Conservation (phyloP, 129 eudicot genomes). For the Lonicera japonica region DNA sequence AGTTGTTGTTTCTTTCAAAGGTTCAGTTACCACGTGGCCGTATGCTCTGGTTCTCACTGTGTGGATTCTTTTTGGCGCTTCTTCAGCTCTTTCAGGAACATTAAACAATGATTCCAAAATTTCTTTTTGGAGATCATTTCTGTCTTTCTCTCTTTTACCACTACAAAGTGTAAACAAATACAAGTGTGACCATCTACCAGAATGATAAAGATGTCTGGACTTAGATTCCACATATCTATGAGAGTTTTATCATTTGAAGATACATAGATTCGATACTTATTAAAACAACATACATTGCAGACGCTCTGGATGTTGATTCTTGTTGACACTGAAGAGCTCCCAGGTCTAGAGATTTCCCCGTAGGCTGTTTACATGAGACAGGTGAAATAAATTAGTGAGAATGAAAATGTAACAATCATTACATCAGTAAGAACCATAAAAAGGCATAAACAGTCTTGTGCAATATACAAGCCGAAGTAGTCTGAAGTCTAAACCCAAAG, state of each 20-base stretch:
- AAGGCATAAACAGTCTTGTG: too few relatives aligned
- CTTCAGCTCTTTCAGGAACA: constrained; percentile 40
- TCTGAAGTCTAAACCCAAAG: too few relatives aligned
- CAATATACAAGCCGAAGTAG: too few relatives aligned
- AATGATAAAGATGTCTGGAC: too few relatives aligned
- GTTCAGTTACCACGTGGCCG: constrained; percentile 47
- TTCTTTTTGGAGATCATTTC: constrained; percentile 45
- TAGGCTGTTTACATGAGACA: constrained; percentile 18
- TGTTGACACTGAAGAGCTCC: too few relatives aligned
- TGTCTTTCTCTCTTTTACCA: constrained; percentile 11
- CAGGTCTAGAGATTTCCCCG: constrained; percentile 3
- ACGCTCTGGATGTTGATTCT: too few relatives aligned
- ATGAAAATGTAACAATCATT: constrained; percentile 3
- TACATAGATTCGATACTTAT: too few relatives aligned
- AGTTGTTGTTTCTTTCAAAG: constrained; percentile 32
- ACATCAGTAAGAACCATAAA: background rate
- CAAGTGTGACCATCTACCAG: background rate
- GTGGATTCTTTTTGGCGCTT: constrained; percentile 13
- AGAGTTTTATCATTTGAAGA: too few relatives aligned
- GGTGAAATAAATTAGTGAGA: constrained; percentile 4
- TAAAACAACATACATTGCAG: too few relatives aligned
- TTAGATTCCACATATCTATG: too few relatives aligned
- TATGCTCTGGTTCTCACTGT: constrained; percentile 29
- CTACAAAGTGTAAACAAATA: constrained; percentile 19
- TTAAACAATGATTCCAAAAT: constrained; percentile 45